Evolutionary conservation across 352 stramenopile genomes (phyloP).

Genomic region (Phytophthora hybrid): DNA sequence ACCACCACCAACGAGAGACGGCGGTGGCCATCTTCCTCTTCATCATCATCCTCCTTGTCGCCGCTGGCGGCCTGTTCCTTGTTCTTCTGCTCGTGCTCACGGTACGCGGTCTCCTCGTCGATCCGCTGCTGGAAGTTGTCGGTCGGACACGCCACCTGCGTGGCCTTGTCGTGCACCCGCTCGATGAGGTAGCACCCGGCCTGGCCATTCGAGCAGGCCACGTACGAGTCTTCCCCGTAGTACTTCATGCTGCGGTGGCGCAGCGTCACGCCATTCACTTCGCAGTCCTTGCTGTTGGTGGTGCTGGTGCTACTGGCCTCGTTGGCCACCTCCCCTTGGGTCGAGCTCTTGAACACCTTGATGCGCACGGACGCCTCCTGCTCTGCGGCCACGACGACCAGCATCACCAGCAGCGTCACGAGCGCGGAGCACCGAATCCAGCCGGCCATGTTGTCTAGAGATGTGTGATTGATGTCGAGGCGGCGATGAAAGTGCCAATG

Average conservation of each 20-base stretch:
- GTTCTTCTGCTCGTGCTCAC: conserved; percentile 24
- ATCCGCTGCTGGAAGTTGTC: conserved; percentile 50
- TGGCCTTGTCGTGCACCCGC: conserved; percentile 62
- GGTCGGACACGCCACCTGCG: conserved; percentile 66
- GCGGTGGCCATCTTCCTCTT: conserved; percentile 43
- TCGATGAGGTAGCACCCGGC: conserved; percentile 75
- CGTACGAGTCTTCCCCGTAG: conserved; percentile 77
- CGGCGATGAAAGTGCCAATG: conserved; percentile 33
- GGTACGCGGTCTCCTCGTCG: conserved; percentile 44
- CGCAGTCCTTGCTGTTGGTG: conserved; percentile 49
- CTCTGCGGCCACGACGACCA: conserved; percentile 34
- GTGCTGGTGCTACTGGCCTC: neutral
- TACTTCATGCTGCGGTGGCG: conserved; percentile 74
- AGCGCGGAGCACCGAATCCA: conserved; percentile 37
- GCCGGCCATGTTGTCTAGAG: conserved; percentile 27
- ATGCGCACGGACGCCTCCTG: conserved; percentile 34
- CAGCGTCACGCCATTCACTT: conserved; percentile 64
- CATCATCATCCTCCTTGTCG: conserved; percentile 17
- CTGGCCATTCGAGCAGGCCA: conserved; percentile 69
- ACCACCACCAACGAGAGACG: conserved; percentile 74
- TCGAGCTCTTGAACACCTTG: conserved; percentile 18
- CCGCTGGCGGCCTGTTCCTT: conserved; percentile 18
- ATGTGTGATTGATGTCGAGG: conserved; percentile 15
- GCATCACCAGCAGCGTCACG: conserved; percentile 23
- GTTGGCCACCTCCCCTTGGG: conserved; percentile 5